Evolutionary conservation across 139 green algal genomes (phyloP).

Genomic region (Chlamydomonas sphaeroides): DNA sequence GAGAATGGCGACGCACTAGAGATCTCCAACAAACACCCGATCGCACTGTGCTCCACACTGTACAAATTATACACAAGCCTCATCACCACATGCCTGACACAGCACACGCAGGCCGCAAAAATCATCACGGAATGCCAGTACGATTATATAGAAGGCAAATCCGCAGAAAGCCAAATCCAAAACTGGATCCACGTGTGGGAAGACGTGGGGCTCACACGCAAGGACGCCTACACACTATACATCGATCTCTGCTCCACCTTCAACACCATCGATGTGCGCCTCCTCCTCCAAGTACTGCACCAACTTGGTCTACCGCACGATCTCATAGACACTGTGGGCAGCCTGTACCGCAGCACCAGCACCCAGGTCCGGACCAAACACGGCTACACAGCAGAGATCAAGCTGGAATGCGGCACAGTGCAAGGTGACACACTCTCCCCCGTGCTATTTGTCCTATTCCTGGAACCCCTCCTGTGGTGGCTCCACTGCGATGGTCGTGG

Average conservation of each 20-base stretch:
- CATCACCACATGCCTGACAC: constrained; percentile 17
- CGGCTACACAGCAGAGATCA: not conserved
- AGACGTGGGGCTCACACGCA: not conserved
- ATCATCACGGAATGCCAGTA: not conserved
- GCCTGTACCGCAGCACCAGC: not conserved
- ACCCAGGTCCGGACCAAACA: not conserved
- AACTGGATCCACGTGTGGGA: not conserved
- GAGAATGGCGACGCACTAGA: constrained; percentile 42
- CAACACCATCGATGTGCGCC: not conserved
- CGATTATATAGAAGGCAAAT: not conserved
- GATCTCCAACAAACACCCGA: constrained; percentile 43
- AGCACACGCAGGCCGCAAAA: not conserved
- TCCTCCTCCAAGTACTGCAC: not conserved
- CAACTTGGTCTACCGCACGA: not conserved
- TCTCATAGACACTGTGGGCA: not conserved
- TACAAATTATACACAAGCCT: constrained; percentile 64
- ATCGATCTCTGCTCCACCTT: constrained; percentile 9
- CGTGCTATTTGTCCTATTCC: not conserved
- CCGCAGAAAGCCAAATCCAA: not conserved
- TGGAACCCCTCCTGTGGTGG: constrained; percentile 11
- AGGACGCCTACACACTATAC: not conserved
- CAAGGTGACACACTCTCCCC: not conserved
- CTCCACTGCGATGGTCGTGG: constrained; percentile 2
- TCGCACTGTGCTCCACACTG: constrained; percentile 41
- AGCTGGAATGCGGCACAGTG: not conserved